These are phyloP conservation scores for Phoenix dactylifera DNA, from an alignment of 176 grass and related monocot genomes.

Conservation along the genomic window DNA sequence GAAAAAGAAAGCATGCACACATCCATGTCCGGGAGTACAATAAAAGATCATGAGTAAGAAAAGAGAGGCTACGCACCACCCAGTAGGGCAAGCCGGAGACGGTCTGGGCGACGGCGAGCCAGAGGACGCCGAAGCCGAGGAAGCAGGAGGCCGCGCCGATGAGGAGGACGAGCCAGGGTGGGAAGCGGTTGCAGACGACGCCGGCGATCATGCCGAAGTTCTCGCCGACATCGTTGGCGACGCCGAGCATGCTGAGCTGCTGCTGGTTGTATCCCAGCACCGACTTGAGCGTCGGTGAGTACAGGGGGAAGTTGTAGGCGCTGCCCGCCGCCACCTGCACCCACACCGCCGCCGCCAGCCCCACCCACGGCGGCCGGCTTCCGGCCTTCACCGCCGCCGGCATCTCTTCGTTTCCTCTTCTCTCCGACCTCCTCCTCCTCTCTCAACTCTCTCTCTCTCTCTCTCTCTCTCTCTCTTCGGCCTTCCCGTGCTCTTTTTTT, in stretches of 20 bases:
- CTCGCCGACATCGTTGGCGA: slow-evolving; percentile 86
- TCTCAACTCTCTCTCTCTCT: too few relatives aligned
- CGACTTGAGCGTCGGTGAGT: slow-evolving; percentile 57
- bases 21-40: neutral
- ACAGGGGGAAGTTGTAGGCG: slow-evolving; percentile 81
- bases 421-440: too few relatives aligned
- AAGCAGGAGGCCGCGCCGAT: slow-evolving; percentile 69
- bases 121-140: slow-evolving; percentile 69
- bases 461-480: too few relatives aligned
- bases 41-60: neutral
- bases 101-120: slow-evolving; percentile 75
- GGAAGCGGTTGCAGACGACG: slow-evolving; percentile 56
- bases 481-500: too few relatives aligned
- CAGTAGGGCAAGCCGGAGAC: slow-evolving; percentile 57
- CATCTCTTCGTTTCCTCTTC: neutral
- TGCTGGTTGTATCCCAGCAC: slow-evolving; percentile 62
- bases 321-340: slow-evolving; percentile 84
- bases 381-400: slow-evolving; percentile 46
- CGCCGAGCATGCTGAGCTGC: slow-evolving; percentile 76
- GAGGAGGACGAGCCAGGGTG: slow-evolving; percentile 65
- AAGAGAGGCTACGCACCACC: slow-evolving; percentile 37
- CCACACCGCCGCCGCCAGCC: slow-evolving; percentile 80
- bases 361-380: slow-evolving; percentile 84
- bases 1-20: neutral
- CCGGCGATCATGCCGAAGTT: slow-evolving; percentile 71